Percentiles rank a stretch among this genome's conserved stretches.
phyloP scores from a whole-genome alignment of 257 asterid species.

The Gynochthodes officinalis region DNA sequence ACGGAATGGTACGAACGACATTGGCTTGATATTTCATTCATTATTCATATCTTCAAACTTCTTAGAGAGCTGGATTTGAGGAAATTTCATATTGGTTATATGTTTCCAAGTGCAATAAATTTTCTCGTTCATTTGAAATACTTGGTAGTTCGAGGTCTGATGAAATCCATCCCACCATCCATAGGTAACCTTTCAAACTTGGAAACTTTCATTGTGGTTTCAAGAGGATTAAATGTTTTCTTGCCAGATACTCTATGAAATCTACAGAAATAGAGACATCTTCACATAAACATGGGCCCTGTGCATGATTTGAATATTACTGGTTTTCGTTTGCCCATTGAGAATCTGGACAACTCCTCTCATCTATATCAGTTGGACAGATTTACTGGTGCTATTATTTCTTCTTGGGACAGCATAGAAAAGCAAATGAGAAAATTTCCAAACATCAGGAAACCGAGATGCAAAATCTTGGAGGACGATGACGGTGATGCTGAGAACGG shows the following conservation, averaged over 20 bases:
- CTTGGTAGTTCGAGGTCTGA: neutral
- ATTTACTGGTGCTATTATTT: neutral
- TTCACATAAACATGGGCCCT: neutral
- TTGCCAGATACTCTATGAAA: neutral
- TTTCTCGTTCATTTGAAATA: constrained; percentile 2
- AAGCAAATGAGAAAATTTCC: neutral
- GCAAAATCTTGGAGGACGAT: neutral
- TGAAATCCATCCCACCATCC: neutral
- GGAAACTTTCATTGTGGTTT: neutral
- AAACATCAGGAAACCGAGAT: neutral
- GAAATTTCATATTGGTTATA: neutral
- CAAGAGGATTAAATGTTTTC: neutral
- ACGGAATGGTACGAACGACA: too few species aligned
- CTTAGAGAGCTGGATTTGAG: neutral
- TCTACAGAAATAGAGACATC: neutral
- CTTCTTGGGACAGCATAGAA: neutral
- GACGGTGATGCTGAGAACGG: too few species aligned
- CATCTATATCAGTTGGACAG: neutral
- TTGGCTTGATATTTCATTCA: neutral
- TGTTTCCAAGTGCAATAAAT: neutral
- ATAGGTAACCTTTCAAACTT: neutral
- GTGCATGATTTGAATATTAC: too few species aligned
- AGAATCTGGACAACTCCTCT: neutral
- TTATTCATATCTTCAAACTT: neutral
- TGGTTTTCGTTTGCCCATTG: neutral